Conservation (phyloP, 2,329 filamentous ascomycete species). For the Ceratocystis cacaofunesta region DNA sequence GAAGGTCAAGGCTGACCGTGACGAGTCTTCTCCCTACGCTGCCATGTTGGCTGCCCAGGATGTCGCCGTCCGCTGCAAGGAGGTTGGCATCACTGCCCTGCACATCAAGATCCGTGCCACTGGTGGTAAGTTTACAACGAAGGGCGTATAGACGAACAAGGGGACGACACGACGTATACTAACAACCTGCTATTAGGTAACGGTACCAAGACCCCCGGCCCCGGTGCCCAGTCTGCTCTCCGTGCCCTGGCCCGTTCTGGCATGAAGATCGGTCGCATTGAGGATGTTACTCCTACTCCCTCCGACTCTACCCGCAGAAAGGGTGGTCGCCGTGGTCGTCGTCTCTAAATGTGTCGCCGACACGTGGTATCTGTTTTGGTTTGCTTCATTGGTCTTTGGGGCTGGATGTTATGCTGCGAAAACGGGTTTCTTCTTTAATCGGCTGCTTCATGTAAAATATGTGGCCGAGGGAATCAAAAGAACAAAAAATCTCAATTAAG, state of each 20-base stretch:
- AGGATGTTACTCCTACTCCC: slow-evolving; percentile 98
- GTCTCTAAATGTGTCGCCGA: slow-evolving; percentile 55
- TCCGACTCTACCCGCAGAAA: slow-evolving; percentile 99
- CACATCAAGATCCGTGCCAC: slow-evolving; percentile 99
- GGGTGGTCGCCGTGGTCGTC: slow-evolving; percentile 99
- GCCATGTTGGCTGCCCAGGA: slow-evolving; percentile 99
- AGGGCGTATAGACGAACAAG: not conserved
- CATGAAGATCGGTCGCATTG: slow-evolving; percentile 99
- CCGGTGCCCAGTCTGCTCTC: slow-evolving; percentile 97
- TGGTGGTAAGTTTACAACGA: slow-evolving; percentile 51
- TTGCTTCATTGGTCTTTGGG: slow-evolving; percentile 14
- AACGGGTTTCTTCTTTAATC: slow-evolving; percentile 18
- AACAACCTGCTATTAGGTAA: slow-evolving; percentile 45
- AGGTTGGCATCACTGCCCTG: slow-evolving; percentile 68
- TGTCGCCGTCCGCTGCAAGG: slow-evolving; percentile 72
- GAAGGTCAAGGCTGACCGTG: slow-evolving; percentile 99
- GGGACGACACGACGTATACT: not conserved
- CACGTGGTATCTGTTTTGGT: slow-evolving; percentile 17
- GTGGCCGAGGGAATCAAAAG: slow-evolving; percentile 18
- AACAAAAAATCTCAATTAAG: slow-evolving; percentile 17
- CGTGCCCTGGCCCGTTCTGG: slow-evolving; percentile 96
- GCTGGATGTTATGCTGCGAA: slow-evolving; percentile 17
- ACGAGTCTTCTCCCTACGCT: slow-evolving; percentile 98
- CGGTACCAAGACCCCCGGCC: slow-evolving; percentile 99
- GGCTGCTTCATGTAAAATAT: slow-evolving; percentile 16